Evolutionary conservation across 257 asterid species (phyloP).

Genomic region (Nicotiana paniculata): DNA sequence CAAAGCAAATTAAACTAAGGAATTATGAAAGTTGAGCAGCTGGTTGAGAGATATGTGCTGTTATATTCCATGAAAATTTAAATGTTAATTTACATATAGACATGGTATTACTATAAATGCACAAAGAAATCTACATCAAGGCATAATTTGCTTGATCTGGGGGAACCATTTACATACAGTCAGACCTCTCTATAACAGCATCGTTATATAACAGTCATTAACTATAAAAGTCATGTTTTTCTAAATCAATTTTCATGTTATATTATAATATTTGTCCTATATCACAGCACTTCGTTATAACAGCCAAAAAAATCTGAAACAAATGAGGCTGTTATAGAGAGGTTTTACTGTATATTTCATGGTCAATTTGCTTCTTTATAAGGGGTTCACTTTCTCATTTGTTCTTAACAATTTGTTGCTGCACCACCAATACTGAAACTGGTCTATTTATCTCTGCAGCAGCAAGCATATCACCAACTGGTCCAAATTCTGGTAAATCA

Average conservation of each 20-base stretch:
- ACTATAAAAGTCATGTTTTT: too few relatives aligned
- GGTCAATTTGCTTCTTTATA: neutral
- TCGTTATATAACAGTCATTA: too few relatives aligned
- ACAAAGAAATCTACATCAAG: neutral
- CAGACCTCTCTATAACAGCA: too few relatives aligned
- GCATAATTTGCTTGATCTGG: neutral
- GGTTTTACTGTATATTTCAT: too few relatives aligned
- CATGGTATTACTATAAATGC: neutral
- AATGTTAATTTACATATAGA: neutral
- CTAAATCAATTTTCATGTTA: too few relatives aligned
- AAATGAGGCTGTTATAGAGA: too few relatives aligned
- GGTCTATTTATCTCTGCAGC: conserved; percentile 51
- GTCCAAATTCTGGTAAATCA: conserved; percentile 78
- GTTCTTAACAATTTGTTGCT: conserved; percentile 42
- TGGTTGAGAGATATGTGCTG: neutral
- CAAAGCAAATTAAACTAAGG: too few relatives aligned
- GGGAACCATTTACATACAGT: neutral
- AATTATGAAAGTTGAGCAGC: neutral
- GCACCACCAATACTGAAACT: conserved; percentile 69
- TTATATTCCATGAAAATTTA: neutral
- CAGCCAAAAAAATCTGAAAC: too few relatives aligned
- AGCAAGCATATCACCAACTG: conserved; percentile 82
- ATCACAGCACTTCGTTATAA: too few relatives aligned
- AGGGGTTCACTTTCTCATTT: neutral
- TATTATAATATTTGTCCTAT: too few relatives aligned